Base-by-base conservation (phyloP, 1,139 yeast genomes). In the Lodderomyces margitis region DNA sequence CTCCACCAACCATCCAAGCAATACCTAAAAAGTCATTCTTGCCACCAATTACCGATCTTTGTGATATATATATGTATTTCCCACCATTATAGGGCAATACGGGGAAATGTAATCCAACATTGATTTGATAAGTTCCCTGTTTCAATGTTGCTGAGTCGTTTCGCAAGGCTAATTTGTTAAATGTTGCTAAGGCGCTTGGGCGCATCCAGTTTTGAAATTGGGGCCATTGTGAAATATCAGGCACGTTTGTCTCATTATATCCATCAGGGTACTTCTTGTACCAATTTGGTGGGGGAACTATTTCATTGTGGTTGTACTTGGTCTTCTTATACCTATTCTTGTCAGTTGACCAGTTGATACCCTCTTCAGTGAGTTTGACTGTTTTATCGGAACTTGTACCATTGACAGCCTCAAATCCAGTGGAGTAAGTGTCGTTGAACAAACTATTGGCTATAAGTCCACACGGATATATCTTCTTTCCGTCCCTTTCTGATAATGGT, bases 181-280 rank as follows among this genome's bases (percentile, higher is more conserved):
- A 92, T 23, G 81, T 81, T 8, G 98, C 83, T 47, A 94, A 73
- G 1, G 92, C 98, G 3, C 97, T 84, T 2, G 98, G 83, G 55
- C 89, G 81, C 97, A 92, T 91, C 99, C 99, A 92, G 61, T 91
- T 92, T 65, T 92, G 98, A 59, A 92, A 82, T 55, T 87, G 88
- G 43, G 56, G 58, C 78, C 84, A 77, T 8, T 64, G 61, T 1
- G 80, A 69, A 33, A 85, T 57, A 52, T 80, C 78, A 1, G 87
- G 87, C 44, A 85, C 54, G 57, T 83, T 84, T 3, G 74, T 70
- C 25, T 70, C 77, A 21, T 81, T 83, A 59, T 85, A 85, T 1
- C 92, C 92, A 44, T 83, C 59, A 1, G 94, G 94, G 55, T 64
- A 85, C 57, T 50, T 66, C 49, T 75, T 74, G 39, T 64, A 64